Base-by-base conservation (phyloP, 352 stramenopile genomes). In the Phytopythium vexans region DNA sequence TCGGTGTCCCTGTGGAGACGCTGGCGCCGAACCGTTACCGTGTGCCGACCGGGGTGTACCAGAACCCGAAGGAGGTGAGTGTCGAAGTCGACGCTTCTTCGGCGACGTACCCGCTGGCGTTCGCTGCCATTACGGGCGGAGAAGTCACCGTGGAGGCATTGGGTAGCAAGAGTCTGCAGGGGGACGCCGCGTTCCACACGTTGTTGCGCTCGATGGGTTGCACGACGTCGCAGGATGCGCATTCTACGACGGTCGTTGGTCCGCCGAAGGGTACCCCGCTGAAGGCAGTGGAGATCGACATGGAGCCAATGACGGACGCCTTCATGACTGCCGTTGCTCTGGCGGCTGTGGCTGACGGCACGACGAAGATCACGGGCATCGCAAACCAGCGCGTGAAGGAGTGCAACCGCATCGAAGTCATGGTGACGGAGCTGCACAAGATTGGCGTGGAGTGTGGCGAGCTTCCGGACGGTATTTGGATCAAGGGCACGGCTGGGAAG, bases 341-440 rank as follows among this genome's bases (percentile, higher is more conserved):
- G 31, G 96, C 93, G 6, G 79, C 98, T 2, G 97, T 98, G 60
- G 96, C 94, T 0, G 82, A 98, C 33, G 96, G 96, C 53, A 96
- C 89, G 15, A 99, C 95, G 7, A 96, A 90, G 6, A 99, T 99
- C 79, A 92, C 93, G 37, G 98, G 98, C 60, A 98, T 99, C 41
- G 97, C 97, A n/a, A 98, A 97, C 60, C 98, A 98, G 89, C 87
- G 96, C 41, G 86, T 99, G 16, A 99, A 99, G 76, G 96, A 99
- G 71, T 99, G 95, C 52, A 97, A 99, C 62, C 88, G 96, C 43
- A 99, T 99, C 70, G 97, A 97, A 51, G 96, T 97, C 7, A 99
- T 99, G 82, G 90, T 98, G 27, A 96, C 88, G 7, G 95, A 98
- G 68, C 85, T 98, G 63, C 95, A 81, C 14, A 98, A 99, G 59